phyloP scores from a whole-genome alignment of 139 green algal genomes.

The Chlorokybus atmophyticus region DNA sequence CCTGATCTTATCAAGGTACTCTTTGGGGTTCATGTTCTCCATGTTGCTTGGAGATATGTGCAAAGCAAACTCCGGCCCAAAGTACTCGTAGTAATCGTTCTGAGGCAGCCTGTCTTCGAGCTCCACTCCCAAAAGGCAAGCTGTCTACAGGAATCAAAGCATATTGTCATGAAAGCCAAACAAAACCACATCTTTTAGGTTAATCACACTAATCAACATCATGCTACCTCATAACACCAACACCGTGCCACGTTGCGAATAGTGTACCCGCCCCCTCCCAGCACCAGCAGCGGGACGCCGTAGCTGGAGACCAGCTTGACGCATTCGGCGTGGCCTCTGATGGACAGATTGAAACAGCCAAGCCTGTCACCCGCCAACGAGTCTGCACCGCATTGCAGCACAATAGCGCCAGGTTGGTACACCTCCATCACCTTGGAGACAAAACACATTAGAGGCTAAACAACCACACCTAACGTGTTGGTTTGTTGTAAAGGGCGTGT shows the following conservation, averaged over 20 bases:
- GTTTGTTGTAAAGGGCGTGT: too few species aligned
- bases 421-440: constrained; percentile 68
- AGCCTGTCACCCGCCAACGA: constrained; percentile 79
- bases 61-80: constrained; percentile 51
- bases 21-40: constrained; percentile 38
- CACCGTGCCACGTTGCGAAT: constrained; percentile 91
- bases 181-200: not conserved
- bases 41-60: constrained; percentile 44
- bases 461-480: too few species aligned
- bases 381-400: constrained; percentile 87
- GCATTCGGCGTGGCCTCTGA: constrained; percentile 69
- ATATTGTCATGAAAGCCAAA: too few species aligned
- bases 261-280: constrained; percentile 92
- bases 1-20: constrained; percentile 30
- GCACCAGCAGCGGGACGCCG: constrained; percentile 83
- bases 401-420: constrained; percentile 75
- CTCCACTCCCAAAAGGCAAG: constrained; percentile 22
- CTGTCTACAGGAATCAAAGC: too few species aligned
- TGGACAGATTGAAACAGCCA: constrained; percentile 83
- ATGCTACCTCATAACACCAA: constrained; percentile 88
- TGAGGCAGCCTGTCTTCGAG: constrained; percentile 61
- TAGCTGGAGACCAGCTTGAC: constrained; percentile 65
- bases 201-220: not conserved
- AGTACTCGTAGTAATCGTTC: constrained; percentile 89
- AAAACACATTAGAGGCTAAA: too few species aligned